Conservation (phyloP, 2,329 filamentous ascomycete species). For the Metarhizium album region DNA sequence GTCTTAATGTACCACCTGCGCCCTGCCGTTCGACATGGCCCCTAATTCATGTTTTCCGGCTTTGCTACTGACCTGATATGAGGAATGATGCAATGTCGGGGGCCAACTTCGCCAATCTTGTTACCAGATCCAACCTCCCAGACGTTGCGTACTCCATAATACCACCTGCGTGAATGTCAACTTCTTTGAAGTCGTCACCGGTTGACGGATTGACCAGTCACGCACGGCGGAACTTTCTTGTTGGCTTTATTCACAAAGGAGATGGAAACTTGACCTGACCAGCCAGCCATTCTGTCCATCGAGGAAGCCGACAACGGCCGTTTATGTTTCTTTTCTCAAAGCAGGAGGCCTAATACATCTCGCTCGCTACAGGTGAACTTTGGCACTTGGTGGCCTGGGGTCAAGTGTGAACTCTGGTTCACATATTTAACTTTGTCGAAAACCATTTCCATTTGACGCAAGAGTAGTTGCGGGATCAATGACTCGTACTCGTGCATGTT, state of each 20-base stretch:
- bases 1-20: slow-evolving; percentile 16
- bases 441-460: too few relatives aligned
- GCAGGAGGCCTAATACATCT: too few relatives aligned
- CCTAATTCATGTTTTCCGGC: not conserved
- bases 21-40: not conserved
- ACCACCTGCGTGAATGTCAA: slow-evolving; percentile 24
- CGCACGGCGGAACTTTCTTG: slow-evolving; percentile 21
- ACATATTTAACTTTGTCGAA: too few relatives aligned
- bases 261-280: slow-evolving; percentile 20
- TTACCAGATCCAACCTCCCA: slow-evolving; percentile 22
- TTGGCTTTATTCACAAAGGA: slow-evolving; percentile 21
- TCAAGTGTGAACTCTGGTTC: too few relatives aligned
- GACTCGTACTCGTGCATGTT: too few relatives aligned
- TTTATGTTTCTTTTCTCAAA: too few relatives aligned
- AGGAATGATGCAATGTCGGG: slow-evolving; percentile 21
- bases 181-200: slow-evolving; percentile 20
- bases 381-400: too few relatives aligned
- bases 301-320: slow-evolving; percentile 17
- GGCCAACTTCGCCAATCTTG: slow-evolving; percentile 19
- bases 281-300: slow-evolving; percentile 23
- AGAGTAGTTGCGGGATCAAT: too few relatives aligned
- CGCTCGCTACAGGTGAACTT: too few relatives aligned
- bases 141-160: slow-evolving; percentile 27
- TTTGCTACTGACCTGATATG: slow-evolving; percentile 18
- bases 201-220: slow-evolving; percentile 23